Base-by-base conservation (phyloP, 2,329 filamentous ascomycete species). In the Aspergillus sp. region DNA sequence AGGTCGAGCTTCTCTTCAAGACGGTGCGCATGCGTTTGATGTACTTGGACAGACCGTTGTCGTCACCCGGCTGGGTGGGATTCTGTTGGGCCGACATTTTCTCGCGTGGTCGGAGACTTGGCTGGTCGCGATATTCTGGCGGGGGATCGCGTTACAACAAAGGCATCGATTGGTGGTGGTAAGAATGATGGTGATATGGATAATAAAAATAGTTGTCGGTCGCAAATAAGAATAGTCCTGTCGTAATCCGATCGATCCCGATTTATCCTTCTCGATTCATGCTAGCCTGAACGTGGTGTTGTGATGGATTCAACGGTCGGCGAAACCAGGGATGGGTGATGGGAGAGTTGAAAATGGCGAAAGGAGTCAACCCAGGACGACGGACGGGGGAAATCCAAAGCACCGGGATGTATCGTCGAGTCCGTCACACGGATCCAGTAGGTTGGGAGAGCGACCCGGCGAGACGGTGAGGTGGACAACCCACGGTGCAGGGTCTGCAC, bases 11-110 rank as follows among this genome's bases (percentile, higher is more conserved):
- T 48, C 65, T 59, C 49, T 63, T 71, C 36, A 74, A 51, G 17
- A 67, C 68, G 3, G 67, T 72, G 50, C 64, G 71, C 66, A 74
- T 71, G 48, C 71, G 69, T 52, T 65, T 71, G 45, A 75, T 62
- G 52, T 71, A 73, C 56, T 69, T 74, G 25, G 65, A 67, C 41
- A 74, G 55, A 45, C 71, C 70, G 20, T 62, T 67, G 20, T 58
- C 61, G 44, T 64, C 61, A 10, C 46, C 56, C 19, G 56, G 55
- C 31, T 41, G 57, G 55, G 50, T 58, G 44, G 57, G 44, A 14
- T 40, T 47, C 43, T 49, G 50, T 50, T 60, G 54, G 14, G 55
- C 54, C 49, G 67, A 61, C 67, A 70, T 70, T 14, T 47, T 56
- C n/a, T n/a, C n/a, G n/a, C 2, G 14, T 6, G 19, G 40, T 19